Evolutionary conservation across 2,329 filamentous ascomycete genomes (phyloP).

Genomic region (Sclerotinia subarctica): DNA sequence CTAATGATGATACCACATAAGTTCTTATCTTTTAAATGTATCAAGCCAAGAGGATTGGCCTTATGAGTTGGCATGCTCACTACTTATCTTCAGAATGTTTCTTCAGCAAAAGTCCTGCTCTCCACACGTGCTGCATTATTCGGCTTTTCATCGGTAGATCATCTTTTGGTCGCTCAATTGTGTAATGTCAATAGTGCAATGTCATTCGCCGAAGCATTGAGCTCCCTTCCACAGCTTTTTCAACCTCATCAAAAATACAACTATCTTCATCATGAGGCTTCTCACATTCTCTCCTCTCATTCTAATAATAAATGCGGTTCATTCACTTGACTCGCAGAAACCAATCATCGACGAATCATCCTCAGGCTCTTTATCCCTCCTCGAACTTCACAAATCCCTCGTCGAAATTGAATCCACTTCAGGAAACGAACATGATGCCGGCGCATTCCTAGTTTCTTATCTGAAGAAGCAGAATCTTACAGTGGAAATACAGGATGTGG

Average conservation of each 20-base stretch:
- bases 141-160: constrained; percentile 3
- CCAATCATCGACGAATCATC: constrained; percentile 23
- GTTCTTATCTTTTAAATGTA: background rate
- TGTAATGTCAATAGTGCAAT: background rate
- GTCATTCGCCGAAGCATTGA: constrained; percentile 9
- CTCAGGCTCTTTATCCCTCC: constrained; percentile 39
- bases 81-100: background rate
- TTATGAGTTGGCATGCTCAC: background rate
- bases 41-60: background rate
- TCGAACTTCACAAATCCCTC: constrained; percentile 61
- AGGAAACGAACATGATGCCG: constrained; percentile 57
- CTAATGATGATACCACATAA: constrained; percentile 18
- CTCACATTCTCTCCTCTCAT: constrained; percentile 20
- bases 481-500: constrained; percentile 55
- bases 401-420: constrained; percentile 61
- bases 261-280: constrained; percentile 28
- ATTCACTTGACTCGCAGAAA: constrained; percentile 26
- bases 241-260: background rate
- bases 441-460: constrained; percentile 55
- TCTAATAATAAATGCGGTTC: constrained; percentile 24
- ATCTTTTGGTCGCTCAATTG: background rate
- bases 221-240: background rate
- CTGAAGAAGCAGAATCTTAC: constrained; percentile 57
- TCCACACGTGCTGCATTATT: background rate
- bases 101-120: background rate